Percentiles rank a stretch among this genome's conserved stretches.
These are phyloP conservation scores for Periconia sp. DNA, from an alignment of 2,329 filamentous ascomycete species.

Conservation along the genomic window DNA sequence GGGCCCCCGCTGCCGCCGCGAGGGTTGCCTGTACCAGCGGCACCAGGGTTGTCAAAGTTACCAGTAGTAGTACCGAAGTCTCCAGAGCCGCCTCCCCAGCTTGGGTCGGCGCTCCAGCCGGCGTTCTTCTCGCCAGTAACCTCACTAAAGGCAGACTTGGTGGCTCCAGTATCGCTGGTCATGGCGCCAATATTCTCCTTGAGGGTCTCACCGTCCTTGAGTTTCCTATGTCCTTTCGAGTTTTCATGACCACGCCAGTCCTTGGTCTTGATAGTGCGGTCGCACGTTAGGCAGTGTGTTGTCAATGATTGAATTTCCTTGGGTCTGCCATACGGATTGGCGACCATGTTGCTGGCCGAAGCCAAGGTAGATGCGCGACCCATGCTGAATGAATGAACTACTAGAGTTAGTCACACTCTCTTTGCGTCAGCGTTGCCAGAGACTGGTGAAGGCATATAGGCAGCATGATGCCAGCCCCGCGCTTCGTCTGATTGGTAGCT, in stretches of 20 bases:
- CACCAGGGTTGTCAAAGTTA: slow-evolving; percentile 6
- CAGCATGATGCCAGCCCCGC: too few relatives aligned
- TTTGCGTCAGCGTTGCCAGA: too few relatives aligned
- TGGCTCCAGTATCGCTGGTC: too few relatives aligned
- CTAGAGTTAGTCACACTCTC: too few relatives aligned
- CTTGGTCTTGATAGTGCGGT: slow-evolving; percentile 35
- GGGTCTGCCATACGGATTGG: slow-evolving; percentile 32
- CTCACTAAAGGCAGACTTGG: slow-evolving; percentile 7
- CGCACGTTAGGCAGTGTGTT: slow-evolving; percentile 40
- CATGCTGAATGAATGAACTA: too few relatives aligned
- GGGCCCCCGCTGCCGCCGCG: slow-evolving; percentile 16
- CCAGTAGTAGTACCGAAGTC: slow-evolving; percentile 1
- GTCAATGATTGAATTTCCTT: slow-evolving; percentile 22
- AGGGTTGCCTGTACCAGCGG: slow-evolving; percentile 45
- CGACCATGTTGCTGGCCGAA: too few relatives aligned
- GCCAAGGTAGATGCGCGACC: too few relatives aligned
- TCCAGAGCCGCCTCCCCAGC: neutral
- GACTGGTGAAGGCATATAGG: too few relatives aligned
- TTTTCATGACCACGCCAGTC: slow-evolving; percentile 40
- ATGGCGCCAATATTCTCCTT: slow-evolving; percentile 22
- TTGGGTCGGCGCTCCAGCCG: slow-evolving; percentile 4
- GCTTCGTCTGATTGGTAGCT: too few relatives aligned
- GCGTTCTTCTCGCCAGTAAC: neutral
- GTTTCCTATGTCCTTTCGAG: slow-evolving; percentile 39
- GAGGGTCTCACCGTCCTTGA: slow-evolving; percentile 10